Evolutionary conservation across 306 rosid genomes (phyloP), one percentile per base, ranked within the genome.

Genomic region (Inga oerstediana): DNA sequence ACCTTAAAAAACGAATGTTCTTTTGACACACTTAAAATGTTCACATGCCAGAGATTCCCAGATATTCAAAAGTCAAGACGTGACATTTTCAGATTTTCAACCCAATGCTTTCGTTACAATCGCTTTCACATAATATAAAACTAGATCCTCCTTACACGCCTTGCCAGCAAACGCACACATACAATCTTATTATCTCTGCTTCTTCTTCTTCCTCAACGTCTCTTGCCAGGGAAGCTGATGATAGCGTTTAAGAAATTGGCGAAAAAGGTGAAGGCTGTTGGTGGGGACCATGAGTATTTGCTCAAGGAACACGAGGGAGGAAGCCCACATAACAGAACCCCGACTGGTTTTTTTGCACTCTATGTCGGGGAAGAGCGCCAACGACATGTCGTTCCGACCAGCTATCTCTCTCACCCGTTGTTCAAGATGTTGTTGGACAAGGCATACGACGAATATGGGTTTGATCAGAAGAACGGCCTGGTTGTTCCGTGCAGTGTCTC

Each of bases 391-490:
- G 94, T 96, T 44, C 96, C 92, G 6, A 96, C 94, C 9, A 84
- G 90, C 84, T 93, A 82, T 82, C 98, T 96, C 51, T 82, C 91
- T 58, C 99, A 93, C 67, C 99, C 99, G 2, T 89, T 96, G 24
- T 92, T 96, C 90, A 96, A 91, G 94, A 96, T 93, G 80, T 51
- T 93, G 82, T n/a, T 93, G 52, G 93, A 93, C 78, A 96, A 93
- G 82, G 84, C 99, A 4, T 82, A 84, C 80, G 78, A 91, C 52
- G 99, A 93, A 85, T 96, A 90, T 77, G 99, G 99, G 16, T 96
- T 91, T 54, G 85, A 92, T 74, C 99, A 93, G 58, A 90, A 84
- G 84, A 86, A 80, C 74, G 97, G 98, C 1, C 87, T 96, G 0
- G 93, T 90, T 16, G 92, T 96, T 64, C 98, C 99, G 41, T 93